These are phyloP conservation scores for Citrus maxima DNA, from an alignment of 345 rosid species.

Conservation along the genomic window DNA sequence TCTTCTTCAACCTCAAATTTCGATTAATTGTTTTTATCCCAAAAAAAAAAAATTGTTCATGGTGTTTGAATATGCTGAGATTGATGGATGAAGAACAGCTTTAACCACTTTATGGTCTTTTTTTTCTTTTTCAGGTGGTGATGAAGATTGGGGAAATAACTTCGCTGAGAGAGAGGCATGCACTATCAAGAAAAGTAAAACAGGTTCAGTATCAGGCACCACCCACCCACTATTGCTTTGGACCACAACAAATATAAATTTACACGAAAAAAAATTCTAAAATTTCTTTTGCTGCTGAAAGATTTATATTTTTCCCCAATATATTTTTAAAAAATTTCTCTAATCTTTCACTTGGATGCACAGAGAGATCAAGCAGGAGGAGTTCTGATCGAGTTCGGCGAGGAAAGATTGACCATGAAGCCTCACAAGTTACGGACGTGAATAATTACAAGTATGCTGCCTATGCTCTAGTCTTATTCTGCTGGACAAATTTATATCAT, in stretches of 20 bases:
- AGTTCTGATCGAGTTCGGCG: constrained; percentile 48
- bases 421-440: constrained; percentile 58
- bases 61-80: constrained; percentile 35
- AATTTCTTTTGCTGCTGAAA: not conserved
- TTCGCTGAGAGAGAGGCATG: constrained; percentile 77
- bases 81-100: constrained; percentile 50
- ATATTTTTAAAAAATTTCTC: not conserved
- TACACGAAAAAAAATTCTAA: not conserved
- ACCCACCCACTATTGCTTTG: constrained; percentile 21
- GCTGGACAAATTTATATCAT: constrained; percentile 4
- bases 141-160: constrained; percentile 71
- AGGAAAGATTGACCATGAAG: constrained; percentile 58
- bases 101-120: constrained; percentile 44
- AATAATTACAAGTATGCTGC: constrained; percentile 53
- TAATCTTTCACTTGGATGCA: constrained; percentile 11
- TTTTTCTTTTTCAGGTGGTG: constrained; percentile 64
- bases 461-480: not conserved
- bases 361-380: constrained; percentile 57
- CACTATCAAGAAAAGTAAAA: constrained; percentile 75
- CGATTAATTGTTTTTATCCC: constrained; percentile 8
- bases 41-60: not conserved
- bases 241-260: constrained; percentile 27
- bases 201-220: constrained; percentile 58
- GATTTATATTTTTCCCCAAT: not conserved
- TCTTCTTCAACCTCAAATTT: constrained; percentile 24